Evolutionary conservation across 2,329 filamentous ascomycete genomes (phyloP).

Genomic region (Pseudogymnoascus sp.): DNA sequence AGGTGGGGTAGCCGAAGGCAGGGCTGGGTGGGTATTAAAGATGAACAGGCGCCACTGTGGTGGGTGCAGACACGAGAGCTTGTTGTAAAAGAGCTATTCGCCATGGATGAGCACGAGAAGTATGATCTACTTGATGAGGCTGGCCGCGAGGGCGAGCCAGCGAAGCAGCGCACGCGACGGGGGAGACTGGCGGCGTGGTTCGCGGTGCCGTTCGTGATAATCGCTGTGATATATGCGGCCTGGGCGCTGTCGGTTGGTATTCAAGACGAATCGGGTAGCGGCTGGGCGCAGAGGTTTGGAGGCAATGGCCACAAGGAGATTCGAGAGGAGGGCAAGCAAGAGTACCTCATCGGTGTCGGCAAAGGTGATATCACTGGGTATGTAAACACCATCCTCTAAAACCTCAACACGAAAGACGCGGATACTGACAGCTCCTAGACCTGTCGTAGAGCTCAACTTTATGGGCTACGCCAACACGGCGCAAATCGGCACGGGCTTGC

Average conservation of each 20-base stretch:
- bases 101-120: conserved; percentile 6
- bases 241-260: background rate
- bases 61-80: conserved; percentile 4
- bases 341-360: conserved; percentile 58
- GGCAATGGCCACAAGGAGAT: background rate
- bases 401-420: background rate
- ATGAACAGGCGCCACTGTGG: conserved; percentile 7
- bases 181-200: background rate
- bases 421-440: conserved; percentile 35
- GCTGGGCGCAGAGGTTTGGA: background rate
- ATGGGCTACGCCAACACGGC: conserved; percentile 86
- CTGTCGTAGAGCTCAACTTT: conserved; percentile 82
- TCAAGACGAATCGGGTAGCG: background rate
- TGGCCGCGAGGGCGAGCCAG: background rate
- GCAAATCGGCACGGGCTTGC: conserved; percentile 73
- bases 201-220: background rate
- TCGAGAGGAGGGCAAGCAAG: conserved; percentile 15
- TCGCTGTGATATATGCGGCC: conserved; percentile 9
- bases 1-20: conserved; percentile 5
- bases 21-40: conserved; percentile 7
- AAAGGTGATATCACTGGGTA: conserved; percentile 67
- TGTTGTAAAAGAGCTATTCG: conserved; percentile 5
- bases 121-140: conserved; percentile 1
- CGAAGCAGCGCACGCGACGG: background rate
- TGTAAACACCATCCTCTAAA: conserved; percentile 8